Base-by-base conservation (phyloP, 176 grass and related monocot species). In the Triticum aestivum region DNA sequence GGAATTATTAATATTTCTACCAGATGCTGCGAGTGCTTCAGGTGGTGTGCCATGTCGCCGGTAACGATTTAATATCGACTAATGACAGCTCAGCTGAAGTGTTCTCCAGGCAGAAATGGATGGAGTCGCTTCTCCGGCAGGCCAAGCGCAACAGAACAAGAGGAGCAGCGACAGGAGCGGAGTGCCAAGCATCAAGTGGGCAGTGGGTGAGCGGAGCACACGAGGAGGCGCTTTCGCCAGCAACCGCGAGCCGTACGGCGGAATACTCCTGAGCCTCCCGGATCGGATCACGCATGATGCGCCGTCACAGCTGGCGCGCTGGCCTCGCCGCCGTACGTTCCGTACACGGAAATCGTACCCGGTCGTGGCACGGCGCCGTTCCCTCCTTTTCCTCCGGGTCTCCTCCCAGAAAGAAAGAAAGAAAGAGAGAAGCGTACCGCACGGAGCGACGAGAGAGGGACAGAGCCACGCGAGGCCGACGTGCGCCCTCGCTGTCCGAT, bases 341-440 rank as follows among this genome's bases (percentile, higher is more conserved):
- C 70, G 39, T 73, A 73, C 70, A 73, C n/a, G 39, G 23, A 44
- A 73, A 26, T 26, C 54, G 70, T 73, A 73, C 70, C 70, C 38
- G 69, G n/a, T 42, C 21, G 38, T 73, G 2, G 69, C 69, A 73
- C 38, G 70, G 69, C n/a, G 15, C 51, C 15, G 51, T 4, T 13
- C 1, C 70, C 38, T 1, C 54, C 1, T 45, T 27, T 45, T 45
- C 70, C n/a, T 73, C 1, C 39, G 39, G 51, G 51, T 54, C 51
- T 54, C 51, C 11, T 45, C 11, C 45, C 4, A 15, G 51, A 54
- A 15, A 4, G 21, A 62, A 62, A 24, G 35, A 5, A 51, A 12
- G 47, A 51, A 6, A 15, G n/a, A 63, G 5, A 17, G 49, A 52
- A 52, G 14, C 51, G 51, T 54, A 54, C 49, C 51, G 51, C 15